Base-by-base conservation (phyloP, 176 grass and related monocot species). In the Hsuehochloa calcarea region DNA sequence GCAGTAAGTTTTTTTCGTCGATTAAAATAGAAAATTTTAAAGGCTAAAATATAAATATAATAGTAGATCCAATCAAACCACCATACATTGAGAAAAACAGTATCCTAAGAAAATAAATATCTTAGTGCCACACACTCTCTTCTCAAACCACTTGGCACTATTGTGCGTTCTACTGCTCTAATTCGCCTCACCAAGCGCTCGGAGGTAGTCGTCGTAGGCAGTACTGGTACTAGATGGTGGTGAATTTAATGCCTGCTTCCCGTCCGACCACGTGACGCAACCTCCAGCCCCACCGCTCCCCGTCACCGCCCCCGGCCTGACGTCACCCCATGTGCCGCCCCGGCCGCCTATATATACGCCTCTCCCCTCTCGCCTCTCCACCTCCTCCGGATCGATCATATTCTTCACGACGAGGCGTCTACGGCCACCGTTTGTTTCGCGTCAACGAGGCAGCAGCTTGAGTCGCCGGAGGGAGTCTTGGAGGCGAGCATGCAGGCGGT, bases 291-390 rank as follows among this genome's bases (percentile, higher is more conserved):
- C 70, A 69, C 80, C 23, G 34, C 65, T 52, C 74, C 63, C 11
- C 79, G 82, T 88, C 88, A 84, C 54, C 74, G 38, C 80, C 40
- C 40, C 40, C n/a, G 19, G 17, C 25, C 47, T 84, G 94, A 93
- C 91, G 87, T 97, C 91, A 91, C 81, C 46, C 91, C 91, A 77
- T 91, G 86, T 93, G 88, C 80, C 41, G 58, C 40, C 1, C 83
- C 67, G 51, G 25, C 70, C 75, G 45, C 47, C 81, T 75, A 86
- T 90, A 90, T 92, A 91, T 91, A 68, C 37, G 29, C 20, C 26
- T 4, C 38, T 29, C 47, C 77, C 6, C 37, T 31, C 55, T n/a
- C 26, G 6, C 65, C 41, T 54, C 55, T 37, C 45, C 71, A 74
- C 72, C 49, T 16, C 20, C 46, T 62, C 25, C 52, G 37, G 37